Base-by-base conservation (phyloP, 495 filamentous ascomycete genomes). In the Neurospora pannonica region DNA sequence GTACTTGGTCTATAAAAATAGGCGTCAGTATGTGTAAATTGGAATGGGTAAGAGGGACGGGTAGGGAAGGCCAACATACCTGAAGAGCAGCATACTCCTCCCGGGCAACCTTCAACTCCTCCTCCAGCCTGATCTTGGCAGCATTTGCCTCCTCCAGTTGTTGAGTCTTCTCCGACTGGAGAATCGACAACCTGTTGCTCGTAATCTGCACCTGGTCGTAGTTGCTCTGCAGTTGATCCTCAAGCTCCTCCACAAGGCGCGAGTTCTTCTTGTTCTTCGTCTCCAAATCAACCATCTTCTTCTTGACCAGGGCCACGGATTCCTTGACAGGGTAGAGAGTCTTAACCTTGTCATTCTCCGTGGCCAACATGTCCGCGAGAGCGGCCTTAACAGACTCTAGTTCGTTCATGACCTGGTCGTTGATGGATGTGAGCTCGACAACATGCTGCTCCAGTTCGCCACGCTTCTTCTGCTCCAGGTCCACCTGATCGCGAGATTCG, bases 171-270 rank as follows among this genome's bases (percentile, higher is more conserved):
- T 93, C 92, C n/a, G 87, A 86, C 75, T 93, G 89, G n/a, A 93
- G 86, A 75, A 81, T 91, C 79, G 83, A 94, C 84, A 85, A 88
- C 79, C 79, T 92, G 77, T 95, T 93, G 81, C 93, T 95, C 10
- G 88, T 88, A n/a, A 89, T 84, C 75, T 97, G 92, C 76, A 95
- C 94, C 79, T 97, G 93, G 74, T 99, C 96, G 80, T 92, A 99
- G 82, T 93, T 97, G 79, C 87, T 93, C 75, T 93, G 92, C n/a
- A 99, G 89, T 78, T 99, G 95, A 75, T 99, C 94, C 81, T 99
- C 96, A 21, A 99, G 90, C 82, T 98, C 96, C 79, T 98, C 94
- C 9, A 98, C 92, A 10, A 99, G 85, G 62, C 92, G 90, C 19
- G 92, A 92, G 81, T 95, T 95, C 85, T 96, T 97, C 83, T 94